phyloP scores from a whole-genome alignment of 2,329 filamentous ascomycete genomes.

The Dichotomopilus funicola region DNA sequence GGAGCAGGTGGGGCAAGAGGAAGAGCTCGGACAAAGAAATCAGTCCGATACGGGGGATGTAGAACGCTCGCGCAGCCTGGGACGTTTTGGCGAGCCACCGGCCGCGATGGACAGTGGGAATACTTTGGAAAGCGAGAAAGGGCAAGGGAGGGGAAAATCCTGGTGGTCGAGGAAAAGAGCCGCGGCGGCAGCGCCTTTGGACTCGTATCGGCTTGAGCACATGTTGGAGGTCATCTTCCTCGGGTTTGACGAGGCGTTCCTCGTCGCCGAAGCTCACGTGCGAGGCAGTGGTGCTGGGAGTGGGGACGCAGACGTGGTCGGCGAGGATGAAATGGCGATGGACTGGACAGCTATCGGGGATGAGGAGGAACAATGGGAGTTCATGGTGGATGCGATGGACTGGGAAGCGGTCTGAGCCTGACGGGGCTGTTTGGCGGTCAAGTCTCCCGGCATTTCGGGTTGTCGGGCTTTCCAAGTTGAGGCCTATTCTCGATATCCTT shows the following conservation, averaged over 20 bases:
- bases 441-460: neutral
- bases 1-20: constrained; percentile 18
- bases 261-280: constrained; percentile 43
- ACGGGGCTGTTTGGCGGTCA: neutral
- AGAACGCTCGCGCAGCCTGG: no score
- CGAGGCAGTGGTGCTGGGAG: constrained; percentile 1
- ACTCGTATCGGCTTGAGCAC: constrained; percentile 54
- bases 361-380: constrained; percentile 45
- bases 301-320: constrained; percentile 10
- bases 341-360: constrained; percentile 22
- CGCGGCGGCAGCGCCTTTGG: constrained; percentile 34
- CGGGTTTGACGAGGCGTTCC: constrained; percentile 54
- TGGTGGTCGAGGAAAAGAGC: constrained; percentile 3
- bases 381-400: constrained; percentile 55
- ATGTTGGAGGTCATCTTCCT: constrained; percentile 52
- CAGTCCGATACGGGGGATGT: neutral
- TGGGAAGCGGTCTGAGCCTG: constrained; percentile 39
- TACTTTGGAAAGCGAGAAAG: neutral
- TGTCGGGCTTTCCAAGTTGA: neutral
- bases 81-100: no score
- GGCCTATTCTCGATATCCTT: no score
- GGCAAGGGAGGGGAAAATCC: neutral
- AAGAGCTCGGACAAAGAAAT: neutral
- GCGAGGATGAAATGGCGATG: constrained; percentile 11
- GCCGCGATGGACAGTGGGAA: no score